phyloP scores from a whole-genome alignment of 805 yeast species.

The Schizosaccharomyces octosporus region DNA sequence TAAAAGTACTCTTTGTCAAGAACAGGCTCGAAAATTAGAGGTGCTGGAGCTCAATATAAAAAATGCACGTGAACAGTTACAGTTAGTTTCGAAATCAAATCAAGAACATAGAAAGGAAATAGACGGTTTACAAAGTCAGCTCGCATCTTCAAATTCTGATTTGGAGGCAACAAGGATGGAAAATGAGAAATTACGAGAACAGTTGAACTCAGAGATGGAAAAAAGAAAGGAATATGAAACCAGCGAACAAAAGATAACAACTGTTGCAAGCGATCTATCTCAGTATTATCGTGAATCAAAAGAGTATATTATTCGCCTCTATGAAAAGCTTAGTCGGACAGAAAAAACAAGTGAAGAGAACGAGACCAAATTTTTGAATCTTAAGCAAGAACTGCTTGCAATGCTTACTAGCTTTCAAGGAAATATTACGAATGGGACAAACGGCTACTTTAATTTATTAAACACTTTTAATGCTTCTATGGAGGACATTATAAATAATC shows the following conservation, averaged over 20 bases:
- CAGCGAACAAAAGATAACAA: background rate
- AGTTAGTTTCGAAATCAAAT: slow-evolving; percentile 14
- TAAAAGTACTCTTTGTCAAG: slow-evolving; percentile 24
- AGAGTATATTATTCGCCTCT: background rate
- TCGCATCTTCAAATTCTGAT: slow-evolving; percentile 6
- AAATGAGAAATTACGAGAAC: background rate
- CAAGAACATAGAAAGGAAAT: slow-evolving; percentile 9
- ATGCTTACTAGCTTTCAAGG: background rate
- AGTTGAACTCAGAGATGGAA: background rate
- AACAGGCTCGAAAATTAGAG: slow-evolving; percentile 24
- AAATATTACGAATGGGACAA: background rate
- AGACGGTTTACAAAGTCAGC: slow-evolving; percentile 4
- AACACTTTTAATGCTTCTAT: background rate
- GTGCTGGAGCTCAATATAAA: slow-evolving; percentile 25
- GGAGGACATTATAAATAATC: background rate
- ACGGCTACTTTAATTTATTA: background rate
- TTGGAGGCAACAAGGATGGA: background rate
- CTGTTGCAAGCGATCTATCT: background rate
- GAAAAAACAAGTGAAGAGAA: background rate
- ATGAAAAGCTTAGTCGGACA: background rate
- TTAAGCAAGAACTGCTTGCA: background rate
- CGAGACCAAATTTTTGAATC: background rate
- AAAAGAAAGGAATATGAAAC: background rate
- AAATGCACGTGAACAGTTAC: slow-evolving; percentile 19
- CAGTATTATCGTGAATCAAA: background rate